These are phyloP conservation scores for Neurospora sp. DNA, from an alignment of 495 filamentous ascomycete genomes.

Conservation along the genomic window DNA sequence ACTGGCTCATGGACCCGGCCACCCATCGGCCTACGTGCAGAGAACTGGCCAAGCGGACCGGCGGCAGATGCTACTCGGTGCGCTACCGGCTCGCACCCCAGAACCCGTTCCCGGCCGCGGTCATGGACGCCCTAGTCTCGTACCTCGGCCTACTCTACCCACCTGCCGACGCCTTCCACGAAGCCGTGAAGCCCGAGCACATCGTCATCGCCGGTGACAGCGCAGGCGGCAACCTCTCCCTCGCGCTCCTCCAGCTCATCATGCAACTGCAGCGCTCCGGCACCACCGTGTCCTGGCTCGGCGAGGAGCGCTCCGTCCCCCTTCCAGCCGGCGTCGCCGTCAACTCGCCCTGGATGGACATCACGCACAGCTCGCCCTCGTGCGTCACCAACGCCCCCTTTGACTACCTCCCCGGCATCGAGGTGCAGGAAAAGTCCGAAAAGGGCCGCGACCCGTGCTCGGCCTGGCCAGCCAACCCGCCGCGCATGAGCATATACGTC, in stretches of 20 bases:
- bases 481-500: conserved; percentile 58
- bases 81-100: conserved; percentile 87
- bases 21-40: conserved; percentile 44
- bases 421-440: conserved; percentile 17
- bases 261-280: conserved; percentile 54
- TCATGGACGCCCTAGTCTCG: conserved; percentile 73
- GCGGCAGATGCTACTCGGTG: conserved; percentile 59
- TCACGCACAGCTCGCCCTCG: conserved; percentile 65
- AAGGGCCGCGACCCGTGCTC: conserved; percentile 42
- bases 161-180: conserved; percentile 60
- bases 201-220: conserved; percentile 82
- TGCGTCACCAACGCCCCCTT: conserved; percentile 48
- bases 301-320: conserved; percentile 40
- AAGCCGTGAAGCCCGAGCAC: conserved; percentile 53
- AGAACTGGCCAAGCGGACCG: conserved; percentile 38
- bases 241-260: conserved; percentile 63
- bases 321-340: conserved; percentile 61
- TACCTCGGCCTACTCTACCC: conserved; percentile 81
- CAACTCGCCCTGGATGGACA: conserved; percentile 67
- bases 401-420: conserved; percentile 61
- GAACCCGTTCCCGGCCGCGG: conserved; percentile 67
- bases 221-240: conserved; percentile 69
- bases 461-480: conserved; percentile 64
- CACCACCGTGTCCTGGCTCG: conserved; percentile 53
- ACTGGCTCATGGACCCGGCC: conserved; percentile 68